Percentiles rank a stretch among this genome's conserved stretches.
phyloP scores from a whole-genome alignment of 768 basidiomycete genomes.

The Suillus hirtellus region DNA sequence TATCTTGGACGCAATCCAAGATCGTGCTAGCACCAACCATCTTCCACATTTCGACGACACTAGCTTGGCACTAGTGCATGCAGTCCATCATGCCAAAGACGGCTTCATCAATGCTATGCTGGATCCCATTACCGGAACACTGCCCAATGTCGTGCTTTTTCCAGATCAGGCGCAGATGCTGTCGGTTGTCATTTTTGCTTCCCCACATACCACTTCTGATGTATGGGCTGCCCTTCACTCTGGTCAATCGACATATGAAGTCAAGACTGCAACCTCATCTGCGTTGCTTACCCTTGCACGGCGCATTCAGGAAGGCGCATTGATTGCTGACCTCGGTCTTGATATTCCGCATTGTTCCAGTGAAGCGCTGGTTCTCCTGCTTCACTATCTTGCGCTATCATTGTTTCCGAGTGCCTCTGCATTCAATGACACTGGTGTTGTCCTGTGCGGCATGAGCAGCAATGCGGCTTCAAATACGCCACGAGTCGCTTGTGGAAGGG shows the following conservation, averaged over 20 bases:
- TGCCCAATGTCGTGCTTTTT: conserved; percentile 43
- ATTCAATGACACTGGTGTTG: conserved; percentile 52
- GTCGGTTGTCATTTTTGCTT: conserved; percentile 38
- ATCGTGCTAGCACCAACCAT: conserved; percentile 25
- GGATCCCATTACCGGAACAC: conserved; percentile 35
- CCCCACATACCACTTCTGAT: conserved; percentile 24
- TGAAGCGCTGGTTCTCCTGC: conserved; percentile 41
- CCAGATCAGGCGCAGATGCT: conserved; percentile 41
- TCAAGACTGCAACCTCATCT: conserved; percentile 37
- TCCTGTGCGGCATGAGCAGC: conserved; percentile 39
- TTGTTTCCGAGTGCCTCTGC: conserved; percentile 46
- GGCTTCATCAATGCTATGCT: conserved; percentile 35
- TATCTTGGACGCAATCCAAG: conserved; percentile 21
- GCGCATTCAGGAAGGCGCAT: conserved; percentile 38
- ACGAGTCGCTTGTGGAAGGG: conserved; percentile 28
- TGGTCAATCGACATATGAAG: conserved; percentile 25
- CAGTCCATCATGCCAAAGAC: conserved; percentile 36
- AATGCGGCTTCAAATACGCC: conserved; percentile 23
- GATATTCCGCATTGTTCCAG: conserved; percentile 32
- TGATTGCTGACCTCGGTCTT: conserved; percentile 25
- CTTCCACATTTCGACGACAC: conserved; percentile 30
- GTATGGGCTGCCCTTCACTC: conserved; percentile 25
- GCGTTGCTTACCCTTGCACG: conserved; percentile 48
- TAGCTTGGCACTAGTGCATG: conserved; percentile 37
- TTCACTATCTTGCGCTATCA: conserved; percentile 50